Percentiles rank a stretch among this genome's conserved stretches.
phyloP scores from a whole-genome alignment of 345 rosid genomes.

The Moricandia moricandioides region DNA sequence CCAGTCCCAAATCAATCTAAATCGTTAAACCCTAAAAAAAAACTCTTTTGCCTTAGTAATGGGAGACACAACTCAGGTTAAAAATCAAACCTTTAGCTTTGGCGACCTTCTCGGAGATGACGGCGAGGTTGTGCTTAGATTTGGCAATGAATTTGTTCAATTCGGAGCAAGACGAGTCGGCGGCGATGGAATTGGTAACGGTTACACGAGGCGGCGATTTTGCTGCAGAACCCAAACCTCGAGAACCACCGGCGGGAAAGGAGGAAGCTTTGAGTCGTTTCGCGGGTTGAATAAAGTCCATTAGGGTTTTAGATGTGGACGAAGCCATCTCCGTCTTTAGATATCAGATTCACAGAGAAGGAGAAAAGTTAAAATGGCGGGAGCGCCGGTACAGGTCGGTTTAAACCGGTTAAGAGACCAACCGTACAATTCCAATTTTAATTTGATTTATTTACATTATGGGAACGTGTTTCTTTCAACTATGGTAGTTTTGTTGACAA shows the following conservation, averaged over 20 bases:
- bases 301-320: conserved; percentile 54
- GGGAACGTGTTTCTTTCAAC: background rate
- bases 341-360: background rate
- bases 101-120: conserved; percentile 56
- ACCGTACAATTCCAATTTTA: background rate
- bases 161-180: conserved; percentile 33
- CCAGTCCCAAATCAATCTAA: too few relatives aligned
- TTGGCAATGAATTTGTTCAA: conserved; percentile 60
- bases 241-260: conserved; percentile 9
- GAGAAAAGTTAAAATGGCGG: conserved; percentile 27
- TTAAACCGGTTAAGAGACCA: background rate
- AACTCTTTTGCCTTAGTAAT: too few relatives aligned
- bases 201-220: conserved; percentile 26
- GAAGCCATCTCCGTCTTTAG: conserved; percentile 44
- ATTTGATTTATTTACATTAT: background rate
- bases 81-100: conserved; percentile 45
- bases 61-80: background rate
- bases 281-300: conserved; percentile 63
- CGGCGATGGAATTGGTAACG: conserved; percentile 8
- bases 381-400: conserved; percentile 12
- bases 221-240: conserved; percentile 10
- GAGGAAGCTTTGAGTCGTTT: conserved; percentile 57
- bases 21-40: too few relatives aligned
- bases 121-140: conserved; percentile 64
- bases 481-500: background rate